A percentile compares a stretch with the other conserved stretches of the same genome.
phyloP scores from a whole-genome alignment of 2,329 filamentous ascomycete genomes.

The Talaromyces sp. region DNA sequence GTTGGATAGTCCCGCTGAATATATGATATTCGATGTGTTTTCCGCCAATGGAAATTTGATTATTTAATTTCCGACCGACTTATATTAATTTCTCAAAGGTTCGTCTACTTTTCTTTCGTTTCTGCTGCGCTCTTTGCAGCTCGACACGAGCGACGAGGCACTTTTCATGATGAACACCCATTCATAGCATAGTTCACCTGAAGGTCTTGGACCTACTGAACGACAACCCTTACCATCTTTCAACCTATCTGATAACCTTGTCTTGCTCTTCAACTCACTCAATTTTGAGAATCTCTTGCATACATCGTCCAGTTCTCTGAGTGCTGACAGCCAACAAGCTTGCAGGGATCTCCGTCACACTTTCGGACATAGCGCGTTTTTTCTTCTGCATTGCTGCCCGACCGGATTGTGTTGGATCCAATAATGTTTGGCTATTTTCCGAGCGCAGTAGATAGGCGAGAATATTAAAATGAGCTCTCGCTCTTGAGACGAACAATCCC shows the following conservation, averaged over 20 bases:
- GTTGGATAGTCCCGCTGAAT: neutral
- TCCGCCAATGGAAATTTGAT: neutral
- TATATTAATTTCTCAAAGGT: neutral
- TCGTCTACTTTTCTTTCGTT: neutral
- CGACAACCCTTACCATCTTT: constrained; percentile 24
- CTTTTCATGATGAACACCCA: constrained; percentile 19
- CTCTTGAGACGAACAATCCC: neutral
- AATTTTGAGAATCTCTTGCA: neutral
- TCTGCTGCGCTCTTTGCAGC: constrained; percentile 32
- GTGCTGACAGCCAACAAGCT: neutral
- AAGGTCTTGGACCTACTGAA: constrained; percentile 21
- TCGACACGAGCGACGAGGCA: constrained; percentile 17
- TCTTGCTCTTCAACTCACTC: neutral
- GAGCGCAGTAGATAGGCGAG: neutral
- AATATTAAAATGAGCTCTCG: neutral
- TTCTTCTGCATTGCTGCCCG: constrained; percentile 14
- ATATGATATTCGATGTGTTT: neutral
- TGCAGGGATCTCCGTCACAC: neutral
- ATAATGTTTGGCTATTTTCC: neutral
- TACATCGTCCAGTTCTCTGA: neutral
- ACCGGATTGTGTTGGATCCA: neutral
- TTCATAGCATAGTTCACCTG: constrained; percentile 26
- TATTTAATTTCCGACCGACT: neutral
- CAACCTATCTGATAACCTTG: constrained; percentile 14
- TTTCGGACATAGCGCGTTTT: neutral